Evolutionary conservation across 1,139 yeast species (phyloP), one percentile per base, ranked within the genome.

Genomic region (Geotrichum fermentans): DNA sequence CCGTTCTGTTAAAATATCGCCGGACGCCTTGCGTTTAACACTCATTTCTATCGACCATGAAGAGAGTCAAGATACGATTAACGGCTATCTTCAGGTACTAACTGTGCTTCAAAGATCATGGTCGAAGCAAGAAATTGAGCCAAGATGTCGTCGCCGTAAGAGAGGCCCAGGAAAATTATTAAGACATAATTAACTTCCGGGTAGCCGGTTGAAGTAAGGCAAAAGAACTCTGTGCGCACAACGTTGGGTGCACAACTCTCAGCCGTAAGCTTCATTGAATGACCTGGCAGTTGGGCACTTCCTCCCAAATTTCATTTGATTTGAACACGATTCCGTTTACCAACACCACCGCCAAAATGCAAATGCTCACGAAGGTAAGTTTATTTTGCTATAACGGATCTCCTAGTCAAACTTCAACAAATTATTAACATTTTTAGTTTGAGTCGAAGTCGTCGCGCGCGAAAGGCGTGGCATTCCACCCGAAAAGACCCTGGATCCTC

Each of bases 361-460:
- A 89, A 87, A 85, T 89, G 96, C 79, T 89, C 67, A 89, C 96
- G 51, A 89, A 81, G 73, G 80, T 76, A 71, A 46, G 79, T n/a
- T n/a, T n/a, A n/a, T n/a, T n/a, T n/a, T n/a, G n/a, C n/a, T n/a
- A n/a, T n/a, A n/a, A n/a, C n/a, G n/a, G n/a, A n/a, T n/a, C n/a
- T n/a, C n/a, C n/a, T n/a, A n/a, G n/a, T n/a, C n/a, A n/a, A n/a
- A n/a, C n/a, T n/a, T n/a, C n/a, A n/a, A n/a, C n/a, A n/a, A n/a
- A n/a, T n/a, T n/a, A 40, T 45, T 40, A 39, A 45, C 37, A 24
- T 22, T 20, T 16, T 24, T 21, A 86, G 83, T 94, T 94, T 71
- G 98, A 94, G 74, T 89, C 97, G 63, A 94, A 94, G 78, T 90
- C 97, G 59, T 88, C 97, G 50, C 78, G 98, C 77, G 97, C 97